Percentiles rank a stretch among this genome's conserved stretches.
phyloP scores from a whole-genome alignment of 2,329 filamentous ascomycete species.

The Aspergillus sclerotialis region DNA sequence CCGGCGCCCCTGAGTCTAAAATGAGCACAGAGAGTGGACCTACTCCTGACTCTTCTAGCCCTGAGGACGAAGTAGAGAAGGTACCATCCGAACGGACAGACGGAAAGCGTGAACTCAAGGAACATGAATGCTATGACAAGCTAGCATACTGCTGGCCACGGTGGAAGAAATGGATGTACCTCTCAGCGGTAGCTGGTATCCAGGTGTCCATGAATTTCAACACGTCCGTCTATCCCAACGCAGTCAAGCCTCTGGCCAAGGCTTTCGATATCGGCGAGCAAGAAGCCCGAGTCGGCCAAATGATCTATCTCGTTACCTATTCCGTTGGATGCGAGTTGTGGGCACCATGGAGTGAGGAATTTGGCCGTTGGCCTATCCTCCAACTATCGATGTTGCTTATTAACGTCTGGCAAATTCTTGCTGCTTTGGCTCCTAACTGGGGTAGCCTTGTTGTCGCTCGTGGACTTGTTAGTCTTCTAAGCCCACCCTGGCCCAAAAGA shows the following conservation, averaged over 20 bases:
- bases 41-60: background rate
- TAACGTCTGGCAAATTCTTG: conserved; percentile 66
- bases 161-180: conserved; percentile 26
- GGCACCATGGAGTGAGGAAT: conserved; percentile 77
- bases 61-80: background rate
- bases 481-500: background rate
- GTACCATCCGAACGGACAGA: conserved; percentile 2
- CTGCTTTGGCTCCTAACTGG: conserved; percentile 64
- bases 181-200: conserved; percentile 57
- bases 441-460: conserved; percentile 57
- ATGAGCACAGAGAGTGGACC: background rate
- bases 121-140: conserved; percentile 54
- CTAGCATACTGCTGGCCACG: conserved; percentile 50
- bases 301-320: conserved; percentile 68
- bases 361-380: conserved; percentile 66
- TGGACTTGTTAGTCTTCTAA: conserved; percentile 36
- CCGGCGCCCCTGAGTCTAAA: background rate
- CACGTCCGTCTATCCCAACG: conserved; percentile 62
- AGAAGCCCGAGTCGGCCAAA: conserved; percentile 61
- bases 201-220: conserved; percentile 72
- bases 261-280: conserved; percentile 61
- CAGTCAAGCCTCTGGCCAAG: conserved; percentile 53
- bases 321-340: conserved; percentile 77
- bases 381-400: conserved; percentile 65
- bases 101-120: conserved; percentile 30